Evolutionary conservation across 164 flowering plant genomes (phyloP), one percentile per base, ranked within the genome.

Genomic region (Saururus chinensis): DNA sequence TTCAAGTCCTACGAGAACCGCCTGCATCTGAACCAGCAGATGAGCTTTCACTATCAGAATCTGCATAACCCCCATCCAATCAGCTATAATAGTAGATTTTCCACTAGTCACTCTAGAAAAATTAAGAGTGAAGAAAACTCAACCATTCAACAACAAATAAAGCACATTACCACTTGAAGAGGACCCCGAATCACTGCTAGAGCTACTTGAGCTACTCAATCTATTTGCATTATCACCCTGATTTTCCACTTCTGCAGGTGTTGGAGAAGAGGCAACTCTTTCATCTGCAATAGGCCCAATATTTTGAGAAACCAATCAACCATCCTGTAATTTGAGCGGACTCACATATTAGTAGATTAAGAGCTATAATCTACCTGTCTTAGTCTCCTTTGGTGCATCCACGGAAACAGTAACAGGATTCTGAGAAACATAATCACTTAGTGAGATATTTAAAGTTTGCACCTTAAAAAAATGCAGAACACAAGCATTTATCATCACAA

Each of bases 171-270:
- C 96, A 77, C 87, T 86, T 53, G 98, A 91, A 23, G 95, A 84
- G 57, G 97, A 88, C 56, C 87, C 88, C 59, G 98, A 84, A 56
- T 80, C 91, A 68, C 93, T 82, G 69, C 87, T 76, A 61, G 98
- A 91, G 80, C 95, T 80, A 77, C 86, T 81, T 67, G 93, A 82
- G 69, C 80, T 86, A 75, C 87, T 85, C 54, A 89, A 83, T 69
- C 82, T 75, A 73, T 77, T 78, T 1, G 68, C 76, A 72, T 71
- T 77, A 55, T 74, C 77, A 17, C 68, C 83, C 24, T 76, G 81
- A 42, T 79, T 82, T 57, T 79, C 82, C 30, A 40, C 77, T 67
- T 74, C 77, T 68, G 63, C 70, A 35, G 82, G 87, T 26, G 80
- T 61, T 49, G 86, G 70, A 53, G 79, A 21, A 12, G 77, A 49